These are phyloP conservation scores for Rhizomucor pusillus DNA, from an alignment of 371 early-diverging fungal species.

Conservation along the genomic window DNA sequence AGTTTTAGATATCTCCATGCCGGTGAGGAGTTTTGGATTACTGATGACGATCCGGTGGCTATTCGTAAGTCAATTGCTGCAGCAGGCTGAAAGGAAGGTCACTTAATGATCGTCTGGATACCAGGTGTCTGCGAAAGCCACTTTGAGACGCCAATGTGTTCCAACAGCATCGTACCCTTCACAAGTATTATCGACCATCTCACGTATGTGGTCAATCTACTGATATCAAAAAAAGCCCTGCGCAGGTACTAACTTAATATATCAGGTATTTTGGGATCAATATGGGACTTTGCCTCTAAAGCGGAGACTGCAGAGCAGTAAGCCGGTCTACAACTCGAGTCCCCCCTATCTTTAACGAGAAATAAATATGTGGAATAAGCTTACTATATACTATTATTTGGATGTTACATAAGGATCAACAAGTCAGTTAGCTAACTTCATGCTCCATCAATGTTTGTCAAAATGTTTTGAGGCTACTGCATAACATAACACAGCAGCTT, in stretches of 20 bases:
- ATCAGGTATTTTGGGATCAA: constrained; percentile 14
- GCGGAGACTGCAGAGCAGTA: too few species aligned
- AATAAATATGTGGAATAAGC: too few species aligned
- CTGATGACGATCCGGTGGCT: constrained; percentile 5
- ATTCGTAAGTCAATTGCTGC: constrained; percentile 9
- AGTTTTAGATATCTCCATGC: constrained; percentile 13
- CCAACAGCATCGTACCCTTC: constrained; percentile 10
- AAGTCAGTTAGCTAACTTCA: too few species aligned
- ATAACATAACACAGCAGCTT: too few species aligned
- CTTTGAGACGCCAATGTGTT: constrained; percentile 11
- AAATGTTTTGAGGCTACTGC: too few species aligned
- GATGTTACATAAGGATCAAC: too few species aligned
- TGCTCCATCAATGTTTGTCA: too few species aligned
- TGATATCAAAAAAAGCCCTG: neutral
- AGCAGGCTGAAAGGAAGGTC: neutral
- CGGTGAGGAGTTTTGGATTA: constrained; percentile 18
- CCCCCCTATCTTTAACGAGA: too few species aligned
- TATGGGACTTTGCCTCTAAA: constrained; percentile 12
- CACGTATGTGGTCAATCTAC: constrained; percentile 2
- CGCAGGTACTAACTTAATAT: neutral
- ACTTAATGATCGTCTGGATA: neutral
- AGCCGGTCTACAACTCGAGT: too few species aligned
- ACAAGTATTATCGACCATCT: constrained; percentile 13
- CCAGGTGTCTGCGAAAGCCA: constrained; percentile 13
- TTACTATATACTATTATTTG: too few species aligned